Evolutionary conservation across 169 alveolate species (phyloP), one percentile per base, ranked within the genome.

Genomic region (Plasmodium knowlesi): DNA sequence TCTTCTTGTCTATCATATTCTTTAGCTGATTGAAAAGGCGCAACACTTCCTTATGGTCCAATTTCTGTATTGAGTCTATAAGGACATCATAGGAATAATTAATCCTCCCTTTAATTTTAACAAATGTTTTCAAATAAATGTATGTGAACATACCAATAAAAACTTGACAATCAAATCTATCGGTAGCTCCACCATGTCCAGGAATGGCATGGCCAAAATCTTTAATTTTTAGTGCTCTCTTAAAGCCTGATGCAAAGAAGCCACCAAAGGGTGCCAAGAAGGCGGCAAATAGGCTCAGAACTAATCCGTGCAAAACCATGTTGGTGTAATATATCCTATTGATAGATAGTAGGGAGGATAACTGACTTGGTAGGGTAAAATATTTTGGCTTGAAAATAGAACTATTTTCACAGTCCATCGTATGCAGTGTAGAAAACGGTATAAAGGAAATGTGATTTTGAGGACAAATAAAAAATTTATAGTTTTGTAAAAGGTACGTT

Each of bases 111-210:
- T 85, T 85, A 5, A 46, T 76, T 9, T 85, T 85, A 74, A 74
- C 93, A 85, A 85, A 85, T 25, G 97, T 95, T 84, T 96, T 96
- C 92, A 96, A 80, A 95, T 97, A 97, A 54, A 97, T 70, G 86
- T 93, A 98, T 16, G 98, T 97, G 91, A 98, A 98, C 93, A 97
- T 79, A 32, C 98, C 98, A 97, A 97, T 98, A 73, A 98, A 76
- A 61, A 98, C 92, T 95, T 99, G 99, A 82, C 99, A 99, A 97
- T 99, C 99, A 97, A 99, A 98, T 81, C 99, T 97, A 92, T 99
- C 99, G 25, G 99, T 98, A 37, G 99, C 95, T 10, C 99, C 99
- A 0, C 99, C 99, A 96, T 99, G 99, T 12, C 99, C 99, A 39
- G 99, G 99, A 43, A 99, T 99, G 25, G 98, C 88, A 57, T 98